These are phyloP conservation scores for Pelargonium myrrhifolium DNA, from an alignment of 441 rosid species.

Conservation along the genomic window DNA sequence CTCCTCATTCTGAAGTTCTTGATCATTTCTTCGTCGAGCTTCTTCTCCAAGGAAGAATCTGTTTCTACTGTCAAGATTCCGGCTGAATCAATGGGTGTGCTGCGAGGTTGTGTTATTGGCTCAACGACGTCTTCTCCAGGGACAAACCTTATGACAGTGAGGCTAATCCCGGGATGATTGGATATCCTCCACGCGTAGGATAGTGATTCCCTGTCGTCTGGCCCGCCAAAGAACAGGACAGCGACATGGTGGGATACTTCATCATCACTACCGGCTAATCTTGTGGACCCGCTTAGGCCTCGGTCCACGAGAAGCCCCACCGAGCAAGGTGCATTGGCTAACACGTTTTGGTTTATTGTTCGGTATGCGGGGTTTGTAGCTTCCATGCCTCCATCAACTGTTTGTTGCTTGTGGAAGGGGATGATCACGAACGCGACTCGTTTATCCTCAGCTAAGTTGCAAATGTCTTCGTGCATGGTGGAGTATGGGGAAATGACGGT, in stretches of 20 bases:
- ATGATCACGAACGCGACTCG: slow-evolving; percentile 64
- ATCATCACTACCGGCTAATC: too few relatives aligned
- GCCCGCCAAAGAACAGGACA: slow-evolving; percentile 76
- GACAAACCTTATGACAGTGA: slow-evolving; percentile 58
- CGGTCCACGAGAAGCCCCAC: slow-evolving; percentile 85
- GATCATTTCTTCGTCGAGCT: slow-evolving; percentile 51
- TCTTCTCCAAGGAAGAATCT: slow-evolving; percentile 23
- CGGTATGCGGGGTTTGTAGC: slow-evolving; percentile 78
- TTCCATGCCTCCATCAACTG: slow-evolving; percentile 97
- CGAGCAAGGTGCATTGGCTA: slow-evolving; percentile 72
- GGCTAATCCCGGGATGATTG: slow-evolving; percentile 53
- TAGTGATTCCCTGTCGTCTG: slow-evolving; percentile 80
- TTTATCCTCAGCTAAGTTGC: slow-evolving; percentile 84
- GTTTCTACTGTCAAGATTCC: background rate
- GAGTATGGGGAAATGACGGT: slow-evolving; percentile 92
- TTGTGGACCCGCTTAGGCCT: slow-evolving; percentile 55
- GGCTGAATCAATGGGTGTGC: background rate
- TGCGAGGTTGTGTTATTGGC: background rate
- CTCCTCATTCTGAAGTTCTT: slow-evolving; percentile 42
- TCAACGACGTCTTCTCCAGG: slow-evolving; percentile 33
- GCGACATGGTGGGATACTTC: too few relatives aligned
- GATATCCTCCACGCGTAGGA: slow-evolving; percentile 82
- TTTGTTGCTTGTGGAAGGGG: slow-evolving; percentile 93
- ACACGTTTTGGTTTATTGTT: slow-evolving; percentile 67
- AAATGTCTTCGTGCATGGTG: slow-evolving; percentile 90